Evolutionary conservation across 176 grass and related monocot species (phyloP).

Genomic region (Carex kokanica): DNA sequence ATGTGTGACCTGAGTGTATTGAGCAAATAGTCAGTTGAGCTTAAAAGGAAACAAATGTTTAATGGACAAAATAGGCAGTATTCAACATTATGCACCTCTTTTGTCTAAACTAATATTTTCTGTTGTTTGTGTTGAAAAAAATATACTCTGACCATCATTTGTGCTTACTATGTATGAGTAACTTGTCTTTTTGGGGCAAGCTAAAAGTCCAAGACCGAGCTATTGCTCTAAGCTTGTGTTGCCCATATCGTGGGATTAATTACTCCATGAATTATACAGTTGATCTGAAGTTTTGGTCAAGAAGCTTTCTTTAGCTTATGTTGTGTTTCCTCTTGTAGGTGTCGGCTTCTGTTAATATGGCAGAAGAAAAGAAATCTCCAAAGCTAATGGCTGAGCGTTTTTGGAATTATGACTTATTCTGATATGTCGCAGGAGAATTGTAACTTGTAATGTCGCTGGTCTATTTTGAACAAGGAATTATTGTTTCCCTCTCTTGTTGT

Average conservation of each 20-base stretch:
- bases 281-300: background rate
- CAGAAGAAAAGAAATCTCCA: conserved; percentile 58
- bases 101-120: background rate
- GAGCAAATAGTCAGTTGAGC: background rate
- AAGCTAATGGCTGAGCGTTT: conserved; percentile 69
- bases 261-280: background rate
- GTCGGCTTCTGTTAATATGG: conserved; percentile 49
- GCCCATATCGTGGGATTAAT: background rate
- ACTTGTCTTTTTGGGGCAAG: background rate
- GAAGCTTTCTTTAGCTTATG: background rate
- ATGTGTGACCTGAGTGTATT: background rate
- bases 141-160: background rate
- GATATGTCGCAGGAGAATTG: background rate
- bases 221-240: background rate
- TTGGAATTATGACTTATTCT: conserved; percentile 64
- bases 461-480: conserved; percentile 20
- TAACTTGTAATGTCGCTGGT: conserved; percentile 14
- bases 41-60: background rate
- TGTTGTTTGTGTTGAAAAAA: background rate
- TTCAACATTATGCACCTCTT: background rate
- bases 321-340: conserved; percentile 40
- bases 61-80: background rate
- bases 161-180: background rate
- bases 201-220: background rate
- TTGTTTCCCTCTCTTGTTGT: conserved; percentile 8